Conservation (phyloP, 441 rosid genomes). For the Populus hybrid region DNA sequence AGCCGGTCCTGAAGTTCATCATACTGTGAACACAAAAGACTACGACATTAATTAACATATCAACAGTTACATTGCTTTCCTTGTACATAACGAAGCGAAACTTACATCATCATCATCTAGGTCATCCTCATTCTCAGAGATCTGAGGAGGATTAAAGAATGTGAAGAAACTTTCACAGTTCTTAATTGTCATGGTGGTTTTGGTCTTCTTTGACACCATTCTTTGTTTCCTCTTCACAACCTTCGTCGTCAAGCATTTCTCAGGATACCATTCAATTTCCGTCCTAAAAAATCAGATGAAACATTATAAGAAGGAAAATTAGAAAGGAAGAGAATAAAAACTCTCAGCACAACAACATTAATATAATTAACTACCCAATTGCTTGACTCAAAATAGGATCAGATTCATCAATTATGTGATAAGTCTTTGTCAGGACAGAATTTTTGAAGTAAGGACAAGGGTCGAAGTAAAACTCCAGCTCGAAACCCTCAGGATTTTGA, state of each 20-base stretch:
- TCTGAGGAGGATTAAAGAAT: too few relatives aligned
- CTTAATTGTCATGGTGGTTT: too few relatives aligned
- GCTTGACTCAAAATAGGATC: constrained; percentile 80
- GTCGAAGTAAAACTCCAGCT: constrained; percentile 71
- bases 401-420: constrained; percentile 79
- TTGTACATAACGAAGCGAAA: too few relatives aligned
- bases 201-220: too few relatives aligned
- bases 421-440: constrained; percentile 59
- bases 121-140: too few relatives aligned
- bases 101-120: too few relatives aligned
- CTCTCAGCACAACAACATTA: background rate
- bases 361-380: constrained; percentile 46
- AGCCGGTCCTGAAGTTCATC: constrained; percentile 36
- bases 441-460: constrained; percentile 72
- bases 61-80: background rate
- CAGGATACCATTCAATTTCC: constrained; percentile 21
- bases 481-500: constrained; percentile 74
- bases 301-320: background rate
- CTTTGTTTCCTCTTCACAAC: too few relatives aligned
- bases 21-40: background rate
- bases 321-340: background rate
- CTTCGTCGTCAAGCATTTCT: too few relatives aligned
- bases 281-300: constrained; percentile 42
- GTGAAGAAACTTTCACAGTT: too few relatives aligned
- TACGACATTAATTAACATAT: background rate